phyloP scores from a whole-genome alignment of 495 filamentous ascomycete species.

The Aspergillus ostianus region DNA sequence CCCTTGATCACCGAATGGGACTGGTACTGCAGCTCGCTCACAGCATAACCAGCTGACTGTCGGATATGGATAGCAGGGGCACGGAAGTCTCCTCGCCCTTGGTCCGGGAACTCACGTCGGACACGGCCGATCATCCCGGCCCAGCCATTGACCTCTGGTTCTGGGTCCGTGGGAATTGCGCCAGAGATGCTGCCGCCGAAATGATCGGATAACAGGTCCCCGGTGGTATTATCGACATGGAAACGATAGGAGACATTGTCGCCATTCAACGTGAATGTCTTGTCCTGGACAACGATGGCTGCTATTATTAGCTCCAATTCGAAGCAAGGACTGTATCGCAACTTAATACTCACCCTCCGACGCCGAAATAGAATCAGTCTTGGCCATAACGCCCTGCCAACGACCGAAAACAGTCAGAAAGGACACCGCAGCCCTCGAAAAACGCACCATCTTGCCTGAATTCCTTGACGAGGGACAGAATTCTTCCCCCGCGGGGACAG shows the following conservation, averaged over 20 bases:
- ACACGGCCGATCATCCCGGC: conserved; percentile 40
- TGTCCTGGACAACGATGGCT: conserved; percentile 44
- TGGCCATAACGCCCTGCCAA: neutral
- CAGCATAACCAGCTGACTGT: conserved; percentile 49
- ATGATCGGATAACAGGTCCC: conserved; percentile 51
- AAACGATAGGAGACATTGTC: conserved; percentile 52
- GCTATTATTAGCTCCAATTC: neutral
- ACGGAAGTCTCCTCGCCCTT: conserved; percentile 54
- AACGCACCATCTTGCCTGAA: neutral
- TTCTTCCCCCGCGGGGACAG: neutral
- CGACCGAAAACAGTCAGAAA: neutral
- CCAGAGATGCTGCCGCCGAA: conserved; percentile 41
- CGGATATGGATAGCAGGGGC: conserved; percentile 52
- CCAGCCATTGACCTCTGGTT: conserved; percentile 45
- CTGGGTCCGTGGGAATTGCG: conserved; percentile 40
- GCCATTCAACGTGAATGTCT: conserved; percentile 48
- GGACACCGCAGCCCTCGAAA: neutral
- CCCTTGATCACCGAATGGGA: conserved; percentile 42
- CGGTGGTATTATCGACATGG: conserved; percentile 49
- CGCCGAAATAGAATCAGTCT: neutral
- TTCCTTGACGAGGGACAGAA: neutral
- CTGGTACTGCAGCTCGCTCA: conserved; percentile 48
- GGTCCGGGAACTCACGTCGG: conserved; percentile 55
- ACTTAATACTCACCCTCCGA: neutral
- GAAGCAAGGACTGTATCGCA: neutral